Conservation (phyloP, 176 grass and related monocot genomes). For the Oryza nivara region DNA sequence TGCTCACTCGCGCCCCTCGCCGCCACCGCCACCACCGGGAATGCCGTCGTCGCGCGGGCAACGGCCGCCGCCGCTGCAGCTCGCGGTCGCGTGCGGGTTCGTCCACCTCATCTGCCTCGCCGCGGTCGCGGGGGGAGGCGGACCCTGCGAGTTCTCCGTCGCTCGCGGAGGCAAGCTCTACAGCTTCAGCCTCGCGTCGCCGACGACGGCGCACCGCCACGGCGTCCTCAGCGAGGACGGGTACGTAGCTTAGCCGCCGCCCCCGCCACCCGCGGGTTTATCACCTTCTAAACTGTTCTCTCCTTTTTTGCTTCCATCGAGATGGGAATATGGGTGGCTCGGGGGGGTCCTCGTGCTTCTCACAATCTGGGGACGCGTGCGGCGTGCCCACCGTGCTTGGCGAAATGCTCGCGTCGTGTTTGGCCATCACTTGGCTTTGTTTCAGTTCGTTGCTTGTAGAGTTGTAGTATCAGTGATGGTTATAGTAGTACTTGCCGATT, state of each 20-base stretch:
- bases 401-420: slow-evolving; percentile 23
- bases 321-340: background rate
- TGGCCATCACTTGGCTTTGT: background rate
- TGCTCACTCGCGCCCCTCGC: too few species aligned
- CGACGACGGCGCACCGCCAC: slow-evolving; percentile 65
- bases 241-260: slow-evolving; percentile 34
- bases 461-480: background rate
- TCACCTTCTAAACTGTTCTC: background rate
- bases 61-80: slow-evolving; percentile 5
- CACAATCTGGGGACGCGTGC: background rate
- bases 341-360: background rate
- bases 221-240: slow-evolving; percentile 91
- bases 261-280: background rate
- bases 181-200: slow-evolving; percentile 76
- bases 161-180: slow-evolving; percentile 47
- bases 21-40: slow-evolving; percentile 17
- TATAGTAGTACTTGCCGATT: background rate
- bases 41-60: slow-evolving; percentile 51
- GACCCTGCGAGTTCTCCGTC: slow-evolving; percentile 66
- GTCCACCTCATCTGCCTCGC: slow-evolving; percentile 27
- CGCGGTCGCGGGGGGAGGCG: slow-evolving; percentile 4
- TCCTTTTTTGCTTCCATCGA: background rate
- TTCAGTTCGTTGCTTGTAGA: background rate
- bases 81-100: slow-evolving; percentile 17
- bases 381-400: slow-evolving; percentile 8